phyloP scores from a whole-genome alignment of 768 basidiomycete species.

The Tricholoma hemisulphureum region DNA sequence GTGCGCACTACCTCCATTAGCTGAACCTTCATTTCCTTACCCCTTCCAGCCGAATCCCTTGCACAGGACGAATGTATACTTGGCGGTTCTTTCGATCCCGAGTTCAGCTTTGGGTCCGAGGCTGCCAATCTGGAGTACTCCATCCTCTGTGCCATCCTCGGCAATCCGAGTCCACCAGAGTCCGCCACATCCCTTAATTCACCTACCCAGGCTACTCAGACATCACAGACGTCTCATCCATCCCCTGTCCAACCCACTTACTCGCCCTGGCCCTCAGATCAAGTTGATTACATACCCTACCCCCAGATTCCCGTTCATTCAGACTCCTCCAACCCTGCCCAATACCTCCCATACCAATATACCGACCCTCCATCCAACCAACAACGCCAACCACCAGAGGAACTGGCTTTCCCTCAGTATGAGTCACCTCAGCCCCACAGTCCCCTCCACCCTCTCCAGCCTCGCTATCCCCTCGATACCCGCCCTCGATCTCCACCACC shows the following conservation, averaged over 20 bases:
- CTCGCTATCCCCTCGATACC: slow-evolving; percentile 51
- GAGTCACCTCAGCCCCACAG: slow-evolving; percentile 27
- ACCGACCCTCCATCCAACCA: slow-evolving; percentile 21
- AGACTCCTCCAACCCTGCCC: slow-evolving; percentile 36
- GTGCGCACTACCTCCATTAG: slow-evolving; percentile 24
- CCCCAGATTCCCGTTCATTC: slow-evolving; percentile 28
- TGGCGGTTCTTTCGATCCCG: slow-evolving; percentile 58
- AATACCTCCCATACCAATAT: slow-evolving; percentile 50
- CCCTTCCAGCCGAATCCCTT: slow-evolving; percentile 47
- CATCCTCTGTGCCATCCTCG: slow-evolving; percentile 88
- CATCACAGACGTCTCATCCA: background rate
- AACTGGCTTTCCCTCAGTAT: slow-evolving; percentile 34
- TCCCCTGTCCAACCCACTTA: slow-evolving; percentile 27
- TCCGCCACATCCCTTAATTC: slow-evolving; percentile 44
- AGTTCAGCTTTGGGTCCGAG: slow-evolving; percentile 76
- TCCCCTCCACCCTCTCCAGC: slow-evolving; percentile 46
- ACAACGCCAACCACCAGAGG: slow-evolving; percentile 32
- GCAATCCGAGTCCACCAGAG: slow-evolving; percentile 63
- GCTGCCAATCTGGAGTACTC: slow-evolving; percentile 94
- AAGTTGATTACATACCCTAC: slow-evolving; percentile 37
- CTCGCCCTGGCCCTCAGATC: slow-evolving; percentile 44
- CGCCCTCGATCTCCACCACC: slow-evolving; percentile 42
- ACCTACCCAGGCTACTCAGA: slow-evolving; percentile 22
- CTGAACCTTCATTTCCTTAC: slow-evolving; percentile 7
- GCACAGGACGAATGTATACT: slow-evolving; percentile 59